Conservation (phyloP, 257 asterid genomes). For the Apocynum venetum region DNA sequence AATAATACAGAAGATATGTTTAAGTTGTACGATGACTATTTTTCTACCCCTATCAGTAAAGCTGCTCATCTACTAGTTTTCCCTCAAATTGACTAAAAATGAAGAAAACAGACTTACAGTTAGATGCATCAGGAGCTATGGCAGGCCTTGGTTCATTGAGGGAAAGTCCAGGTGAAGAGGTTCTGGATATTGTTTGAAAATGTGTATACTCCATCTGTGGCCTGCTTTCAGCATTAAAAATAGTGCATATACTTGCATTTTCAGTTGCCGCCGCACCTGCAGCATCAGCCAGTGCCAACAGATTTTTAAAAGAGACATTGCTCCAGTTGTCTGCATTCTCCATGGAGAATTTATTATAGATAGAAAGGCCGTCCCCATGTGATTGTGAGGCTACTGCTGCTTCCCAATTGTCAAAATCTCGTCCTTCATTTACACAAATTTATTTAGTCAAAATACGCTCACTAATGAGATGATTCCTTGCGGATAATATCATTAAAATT, state of each 20-base stretch:
- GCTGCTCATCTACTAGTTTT: not conserved
- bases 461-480: conserved; percentile 17
- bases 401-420: conserved; percentile 27
- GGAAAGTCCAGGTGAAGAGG: conserved; percentile 16
- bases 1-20: not conserved
- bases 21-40: not conserved
- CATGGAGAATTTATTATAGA: conserved; percentile 18
- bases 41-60: not conserved
- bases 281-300: conserved; percentile 42
- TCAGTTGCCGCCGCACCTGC: conserved; percentile 22
- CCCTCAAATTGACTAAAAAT: conserved; percentile 7
- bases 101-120: conserved; percentile 24
- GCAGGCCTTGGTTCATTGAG: conserved; percentile 22
- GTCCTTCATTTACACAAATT: conserved; percentile 12
- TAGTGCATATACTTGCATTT: conserved; percentile 7
- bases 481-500: conserved; percentile 12
- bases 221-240: conserved; percentile 22
- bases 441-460: conserved; percentile 23
- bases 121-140: conserved; percentile 9
- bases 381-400: conserved; percentile 20
- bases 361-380: conserved; percentile 12
- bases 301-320: conserved; percentile 32
- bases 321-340: conserved; percentile 25
- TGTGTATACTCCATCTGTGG: conserved; percentile 24
- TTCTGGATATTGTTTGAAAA: conserved; percentile 19